Conservation (phyloP, 352 stramenopile genomes). For the Pythium plurisporium region DNA sequence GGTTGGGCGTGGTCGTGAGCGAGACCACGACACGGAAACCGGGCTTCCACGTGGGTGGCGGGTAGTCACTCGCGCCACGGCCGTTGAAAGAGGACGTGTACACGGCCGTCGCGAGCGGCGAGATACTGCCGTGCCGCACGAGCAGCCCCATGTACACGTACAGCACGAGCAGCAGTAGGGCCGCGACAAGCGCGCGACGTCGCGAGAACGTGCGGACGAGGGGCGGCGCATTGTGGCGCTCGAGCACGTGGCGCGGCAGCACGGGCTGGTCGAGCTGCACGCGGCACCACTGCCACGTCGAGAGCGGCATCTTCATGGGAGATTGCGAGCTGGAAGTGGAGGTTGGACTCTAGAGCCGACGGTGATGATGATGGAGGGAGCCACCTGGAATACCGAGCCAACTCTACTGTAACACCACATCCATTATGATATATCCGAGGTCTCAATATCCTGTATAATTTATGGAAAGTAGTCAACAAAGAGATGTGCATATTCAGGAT, state of each 20-base stretch:
- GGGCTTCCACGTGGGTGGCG: constrained; percentile 41
- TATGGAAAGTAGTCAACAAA: too few species aligned
- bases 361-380: too few species aligned
- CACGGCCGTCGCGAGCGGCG: constrained; percentile 48
- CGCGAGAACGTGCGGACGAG: constrained; percentile 6
- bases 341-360: too few species aligned
- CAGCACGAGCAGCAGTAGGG: constrained; percentile 25
- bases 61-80: constrained; percentile 36
- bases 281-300: constrained; percentile 22
- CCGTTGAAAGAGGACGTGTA: constrained; percentile 64
- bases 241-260: constrained; percentile 35
- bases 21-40: constrained; percentile 77
- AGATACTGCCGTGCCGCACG: constrained; percentile 76
- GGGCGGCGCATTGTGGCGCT: constrained; percentile 3
- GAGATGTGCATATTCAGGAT: too few species aligned
- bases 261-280: constrained; percentile 64
- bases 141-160: constrained; percentile 66
- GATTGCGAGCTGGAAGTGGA: too few species aligned
- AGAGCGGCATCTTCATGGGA: constrained; percentile 9
- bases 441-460: too few species aligned
- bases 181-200: constrained; percentile 29
- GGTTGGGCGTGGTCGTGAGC: constrained; percentile 69
- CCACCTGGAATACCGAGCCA: too few species aligned
- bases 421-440: too few species aligned
- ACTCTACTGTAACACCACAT: too few species aligned